A percentile compares a stretch with the other conserved stretches of the same genome.
These are phyloP conservation scores for Rhexocercosporidium sp. DNA, from an alignment of 2,329 filamentous ascomycete species.

Conservation along the genomic window DNA sequence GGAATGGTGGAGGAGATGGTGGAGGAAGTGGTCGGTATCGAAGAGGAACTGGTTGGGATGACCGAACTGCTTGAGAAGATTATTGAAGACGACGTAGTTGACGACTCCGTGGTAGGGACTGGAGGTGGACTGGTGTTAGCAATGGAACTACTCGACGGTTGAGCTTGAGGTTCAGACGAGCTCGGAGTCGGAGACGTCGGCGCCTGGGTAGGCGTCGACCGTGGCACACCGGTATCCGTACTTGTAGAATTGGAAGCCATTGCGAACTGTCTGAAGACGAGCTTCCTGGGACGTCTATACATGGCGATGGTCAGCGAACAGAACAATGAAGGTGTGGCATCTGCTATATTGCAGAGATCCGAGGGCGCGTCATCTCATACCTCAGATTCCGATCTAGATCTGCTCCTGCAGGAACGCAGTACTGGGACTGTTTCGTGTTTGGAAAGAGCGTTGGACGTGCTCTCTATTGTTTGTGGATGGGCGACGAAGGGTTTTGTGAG, in stretches of 20 bases:
- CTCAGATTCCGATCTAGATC: constrained; percentile 24
- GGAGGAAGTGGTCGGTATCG: constrained; percentile 18
- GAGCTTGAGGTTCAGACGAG: constrained; percentile 21
- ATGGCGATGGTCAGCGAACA: constrained; percentile 33
- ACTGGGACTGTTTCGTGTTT: constrained; percentile 31
- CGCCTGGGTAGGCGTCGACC: constrained; percentile 29
- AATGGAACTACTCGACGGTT: constrained; percentile 34
- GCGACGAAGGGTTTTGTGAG: neutral
- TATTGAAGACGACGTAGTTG: neutral
- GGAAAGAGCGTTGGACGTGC: constrained; percentile 29
- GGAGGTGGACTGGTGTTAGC: constrained; percentile 38
- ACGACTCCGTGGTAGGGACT: constrained; percentile 25
- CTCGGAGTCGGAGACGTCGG: constrained; percentile 24
- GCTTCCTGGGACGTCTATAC: constrained; percentile 30
- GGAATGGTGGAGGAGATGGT: constrained; percentile 6
- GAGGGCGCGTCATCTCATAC: constrained; percentile 25
- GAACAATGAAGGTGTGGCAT: neutral
- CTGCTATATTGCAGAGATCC: constrained; percentile 10
- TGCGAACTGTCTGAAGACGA: constrained; percentile 35
- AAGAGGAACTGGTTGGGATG: constrained; percentile 8
- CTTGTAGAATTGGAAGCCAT: constrained; percentile 39
- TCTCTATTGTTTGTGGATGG: constrained; percentile 4
- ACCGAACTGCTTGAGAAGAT: constrained; percentile 1
- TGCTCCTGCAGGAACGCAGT: constrained; percentile 1
- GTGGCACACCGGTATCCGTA: constrained; percentile 32